These are phyloP conservation scores for Trametes pubescens DNA, from an alignment of 1,284 basidiomycete species.

Conservation along the genomic window DNA sequence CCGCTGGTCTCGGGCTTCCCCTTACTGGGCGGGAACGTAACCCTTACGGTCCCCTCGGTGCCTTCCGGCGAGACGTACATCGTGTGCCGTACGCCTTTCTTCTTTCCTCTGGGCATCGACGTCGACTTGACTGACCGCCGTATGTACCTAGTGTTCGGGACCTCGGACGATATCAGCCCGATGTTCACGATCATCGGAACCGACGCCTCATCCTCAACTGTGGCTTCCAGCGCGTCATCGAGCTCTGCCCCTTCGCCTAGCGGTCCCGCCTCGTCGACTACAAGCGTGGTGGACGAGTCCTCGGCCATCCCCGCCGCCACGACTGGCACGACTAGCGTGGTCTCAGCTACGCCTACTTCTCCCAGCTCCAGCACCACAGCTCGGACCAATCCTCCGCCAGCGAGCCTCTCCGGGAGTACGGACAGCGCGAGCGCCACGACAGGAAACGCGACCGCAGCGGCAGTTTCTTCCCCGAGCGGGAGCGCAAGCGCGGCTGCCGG, in stretches of 20 bases:
- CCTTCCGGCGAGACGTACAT: slow-evolving; percentile 39
- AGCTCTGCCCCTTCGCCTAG: not conserved
- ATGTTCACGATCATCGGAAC: slow-evolving; percentile 47
- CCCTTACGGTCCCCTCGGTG: slow-evolving; percentile 39
- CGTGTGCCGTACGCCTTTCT: slow-evolving; percentile 38
- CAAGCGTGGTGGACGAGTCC: not conserved
- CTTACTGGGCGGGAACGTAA: slow-evolving; percentile 36
- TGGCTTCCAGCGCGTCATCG: not conserved
- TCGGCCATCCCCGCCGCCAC: not conserved
- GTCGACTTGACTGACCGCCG: not conserved
- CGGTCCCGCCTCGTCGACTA: too few species aligned
- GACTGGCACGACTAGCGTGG: not conserved
- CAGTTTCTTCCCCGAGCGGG: not conserved
- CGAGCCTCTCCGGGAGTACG: not conserved
- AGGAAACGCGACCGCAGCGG: not conserved
- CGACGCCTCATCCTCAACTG: slow-evolving; percentile 20
- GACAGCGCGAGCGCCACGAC: not conserved
- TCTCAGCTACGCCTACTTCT: not conserved
- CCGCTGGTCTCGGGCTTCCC: slow-evolving; percentile 39
- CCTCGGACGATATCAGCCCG: slow-evolving; percentile 56
- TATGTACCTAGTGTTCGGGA: slow-evolving; percentile 53
- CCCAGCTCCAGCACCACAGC: not conserved
- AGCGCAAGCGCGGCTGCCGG: not conserved
- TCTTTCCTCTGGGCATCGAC: slow-evolving; percentile 3
- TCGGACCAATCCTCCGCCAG: not conserved